A percentile compares a stretch with the other conserved stretches of the same genome.
Evolutionary conservation across 2,329 filamentous ascomycete genomes (phyloP).

Genomic region (Bimuria novae-zelandiae): DNA sequence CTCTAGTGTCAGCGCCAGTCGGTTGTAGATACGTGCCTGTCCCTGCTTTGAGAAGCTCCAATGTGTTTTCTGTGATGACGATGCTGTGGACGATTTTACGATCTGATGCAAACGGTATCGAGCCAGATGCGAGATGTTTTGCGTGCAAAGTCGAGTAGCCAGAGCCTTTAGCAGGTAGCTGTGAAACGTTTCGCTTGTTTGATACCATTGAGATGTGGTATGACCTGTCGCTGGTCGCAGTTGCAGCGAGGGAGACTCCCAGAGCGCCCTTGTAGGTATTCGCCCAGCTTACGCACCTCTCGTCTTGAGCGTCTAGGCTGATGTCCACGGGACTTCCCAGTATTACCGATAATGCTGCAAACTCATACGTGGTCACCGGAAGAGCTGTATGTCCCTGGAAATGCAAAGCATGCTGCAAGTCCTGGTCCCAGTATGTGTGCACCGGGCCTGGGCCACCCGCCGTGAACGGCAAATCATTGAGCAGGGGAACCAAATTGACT

Average conservation of each 20-base stretch:
- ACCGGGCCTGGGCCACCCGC: constrained; percentile 6
- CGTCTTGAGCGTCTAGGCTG: background rate
- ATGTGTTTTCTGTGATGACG: constrained; percentile 28
- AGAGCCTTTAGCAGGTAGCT: constrained; percentile 28
- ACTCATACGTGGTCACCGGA: constrained; percentile 27
- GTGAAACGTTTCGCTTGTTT: constrained; percentile 28
- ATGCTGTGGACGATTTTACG: constrained; percentile 25
- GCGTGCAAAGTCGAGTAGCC: constrained; percentile 37
- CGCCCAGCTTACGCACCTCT: constrained; percentile 5
- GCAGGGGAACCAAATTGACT: constrained; percentile 7
- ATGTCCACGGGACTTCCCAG: constrained; percentile 27
- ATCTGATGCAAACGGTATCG: constrained; percentile 32
- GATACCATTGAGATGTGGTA: constrained; percentile 29
- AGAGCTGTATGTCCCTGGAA: constrained; percentile 21
- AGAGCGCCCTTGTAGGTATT: constrained; percentile 27
- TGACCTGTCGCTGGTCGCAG: constrained; percentile 16
- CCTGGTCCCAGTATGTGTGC: constrained; percentile 30
- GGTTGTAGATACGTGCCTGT: constrained; percentile 17
- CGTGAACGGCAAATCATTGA: constrained; percentile 10
- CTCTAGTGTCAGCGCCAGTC: constrained; percentile 15
- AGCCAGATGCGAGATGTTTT: constrained; percentile 40
- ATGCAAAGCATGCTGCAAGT: constrained; percentile 26
- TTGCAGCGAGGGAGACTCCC: constrained; percentile 28
- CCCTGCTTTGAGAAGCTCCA: constrained; percentile 27
- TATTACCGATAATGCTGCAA: constrained; percentile 35